Percentiles rank a stretch among this genome's conserved stretches.
Evolutionary conservation across 2,329 filamentous ascomycete genomes (phyloP).

Genomic region (Botrytis tulipae): DNA sequence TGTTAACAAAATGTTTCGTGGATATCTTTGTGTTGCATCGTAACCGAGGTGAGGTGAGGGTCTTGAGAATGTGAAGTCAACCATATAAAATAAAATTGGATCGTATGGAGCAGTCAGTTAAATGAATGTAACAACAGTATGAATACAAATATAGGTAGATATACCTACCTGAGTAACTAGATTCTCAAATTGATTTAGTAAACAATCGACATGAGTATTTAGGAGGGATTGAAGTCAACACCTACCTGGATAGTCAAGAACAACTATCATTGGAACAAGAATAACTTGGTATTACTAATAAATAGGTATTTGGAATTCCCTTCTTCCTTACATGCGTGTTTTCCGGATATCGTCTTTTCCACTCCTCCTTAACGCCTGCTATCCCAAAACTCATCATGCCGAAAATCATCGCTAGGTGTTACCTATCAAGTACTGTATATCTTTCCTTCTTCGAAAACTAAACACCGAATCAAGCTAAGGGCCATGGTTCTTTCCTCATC

Average conservation of each 20-base stretch:
- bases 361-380: background rate
- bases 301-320: background rate
- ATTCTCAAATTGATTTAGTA: background rate
- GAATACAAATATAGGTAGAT: background rate
- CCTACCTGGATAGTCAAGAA: background rate
- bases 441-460: background rate
- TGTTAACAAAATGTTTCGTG: constrained; percentile 10
- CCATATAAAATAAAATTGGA: background rate
- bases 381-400: background rate
- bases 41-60: constrained; percentile 15
- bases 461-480: background rate
- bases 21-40: constrained; percentile 17
- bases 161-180: background rate
- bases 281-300: background rate
- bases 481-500: background rate
- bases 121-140: background rate
- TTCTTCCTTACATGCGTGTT: background rate
- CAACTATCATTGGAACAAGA: background rate
- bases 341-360: background rate
- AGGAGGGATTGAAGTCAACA: background rate
- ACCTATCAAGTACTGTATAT: background rate
- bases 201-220: background rate
- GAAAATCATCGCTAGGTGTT: background rate
- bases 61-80: background rate
- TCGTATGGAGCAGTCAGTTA: background rate